These are phyloP conservation scores for Pneumocystis sp. DNA, from an alignment of 1,139 yeast species.

Conservation along the genomic window DNA sequence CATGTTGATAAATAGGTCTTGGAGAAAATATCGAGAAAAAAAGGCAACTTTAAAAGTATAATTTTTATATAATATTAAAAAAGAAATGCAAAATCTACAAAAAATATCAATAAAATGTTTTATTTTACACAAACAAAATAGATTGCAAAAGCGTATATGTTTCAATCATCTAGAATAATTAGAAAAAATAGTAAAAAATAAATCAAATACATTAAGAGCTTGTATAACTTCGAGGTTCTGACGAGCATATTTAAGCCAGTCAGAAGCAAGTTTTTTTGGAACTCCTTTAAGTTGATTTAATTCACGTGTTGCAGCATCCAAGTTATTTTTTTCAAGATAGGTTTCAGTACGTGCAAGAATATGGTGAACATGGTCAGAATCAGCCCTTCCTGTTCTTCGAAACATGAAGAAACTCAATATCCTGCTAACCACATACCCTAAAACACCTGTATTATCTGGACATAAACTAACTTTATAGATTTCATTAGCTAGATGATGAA, in stretches of 20 bases:
- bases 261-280: conserved; percentile 79
- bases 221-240: conserved; percentile 12
- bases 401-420: conserved; percentile 63
- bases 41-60: background rate
- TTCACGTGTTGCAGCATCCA: conserved; percentile 84
- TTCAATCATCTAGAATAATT: background rate
- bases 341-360: conserved; percentile 76
- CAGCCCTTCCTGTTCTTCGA: conserved; percentile 46
- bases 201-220: conserved; percentile 7
- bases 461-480: conserved; percentile 74
- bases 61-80: background rate
- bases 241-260: conserved; percentile 63
- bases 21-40: background rate
- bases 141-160: background rate
- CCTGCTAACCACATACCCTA: conserved; percentile 75
- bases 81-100: background rate
- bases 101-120: background rate
- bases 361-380: conserved; percentile 75
- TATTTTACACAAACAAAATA: background rate
- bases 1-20: background rate
- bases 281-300: conserved; percentile 83
- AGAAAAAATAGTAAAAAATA: background rate
- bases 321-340: conserved; percentile 58
- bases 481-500: conserved; percentile 72
- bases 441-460: conserved; percentile 90